Percentiles rank a stretch among this genome's conserved stretches.
Evolutionary conservation across 805 yeast species (phyloP).

Genomic region (Torulaspora franciscae): DNA sequence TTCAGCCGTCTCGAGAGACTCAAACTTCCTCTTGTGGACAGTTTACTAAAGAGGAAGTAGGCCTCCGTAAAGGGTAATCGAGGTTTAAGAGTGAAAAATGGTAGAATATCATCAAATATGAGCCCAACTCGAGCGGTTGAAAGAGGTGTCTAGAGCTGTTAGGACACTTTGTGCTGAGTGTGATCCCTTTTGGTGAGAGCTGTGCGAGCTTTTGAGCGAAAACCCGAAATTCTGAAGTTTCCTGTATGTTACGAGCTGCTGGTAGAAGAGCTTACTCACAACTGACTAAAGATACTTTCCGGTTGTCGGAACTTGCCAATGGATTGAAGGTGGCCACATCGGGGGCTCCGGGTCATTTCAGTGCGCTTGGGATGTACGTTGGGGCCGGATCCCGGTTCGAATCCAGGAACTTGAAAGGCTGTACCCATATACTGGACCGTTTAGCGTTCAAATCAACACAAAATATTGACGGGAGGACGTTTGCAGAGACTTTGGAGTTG

Average conservation of each 20-base stretch:
- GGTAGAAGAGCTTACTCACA: conserved; percentile 24
- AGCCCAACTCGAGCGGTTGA: not conserved
- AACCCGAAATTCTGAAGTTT: not conserved
- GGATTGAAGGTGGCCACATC: conserved; percentile 83
- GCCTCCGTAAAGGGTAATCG: not conserved
- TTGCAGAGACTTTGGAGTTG: conserved; percentile 69
- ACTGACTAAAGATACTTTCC: conserved; percentile 21
- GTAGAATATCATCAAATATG: not conserved
- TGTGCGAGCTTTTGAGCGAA: not conserved
- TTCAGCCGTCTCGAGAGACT: conserved; percentile 2
- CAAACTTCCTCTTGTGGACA: not conserved
- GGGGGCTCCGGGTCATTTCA: conserved; percentile 82
- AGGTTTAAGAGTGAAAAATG: not conserved
- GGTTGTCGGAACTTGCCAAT: conserved; percentile 50
- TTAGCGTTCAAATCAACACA: conserved; percentile 75
- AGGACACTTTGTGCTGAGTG: not conserved
- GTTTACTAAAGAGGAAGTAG: not conserved
- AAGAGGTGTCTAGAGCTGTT: not conserved
- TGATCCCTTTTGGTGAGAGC: not conserved
- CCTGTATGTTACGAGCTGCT: conserved; percentile 12
- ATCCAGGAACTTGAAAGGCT: conserved; percentile 54
- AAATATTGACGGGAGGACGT: conserved; percentile 53
- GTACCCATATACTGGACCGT: conserved; percentile 79
- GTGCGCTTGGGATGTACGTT: conserved; percentile 83
- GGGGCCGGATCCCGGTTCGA: conserved; percentile 91